phyloP scores from a whole-genome alignment of 148 eudicot genomes.

The Nyssa sinensis region DNA sequence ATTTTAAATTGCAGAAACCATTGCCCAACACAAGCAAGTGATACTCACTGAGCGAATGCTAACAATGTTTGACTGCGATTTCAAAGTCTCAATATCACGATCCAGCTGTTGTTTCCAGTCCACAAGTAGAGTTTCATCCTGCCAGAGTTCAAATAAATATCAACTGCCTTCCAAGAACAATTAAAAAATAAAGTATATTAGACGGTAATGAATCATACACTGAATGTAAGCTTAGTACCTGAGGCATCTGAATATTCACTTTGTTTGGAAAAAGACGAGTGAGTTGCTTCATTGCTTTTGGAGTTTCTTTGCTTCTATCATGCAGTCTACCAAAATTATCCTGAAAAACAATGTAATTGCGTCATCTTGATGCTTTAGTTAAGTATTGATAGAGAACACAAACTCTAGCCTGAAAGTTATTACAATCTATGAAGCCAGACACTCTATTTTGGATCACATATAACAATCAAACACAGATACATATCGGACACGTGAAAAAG shows the following conservation, averaged over 20 bases:
- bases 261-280: conserved; percentile 86
- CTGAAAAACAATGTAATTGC: conserved; percentile 31
- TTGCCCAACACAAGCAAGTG: neutral
- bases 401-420: neutral
- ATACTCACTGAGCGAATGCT: conserved; percentile 73
- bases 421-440: too few relatives aligned
- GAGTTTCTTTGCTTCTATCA: conserved; percentile 76
- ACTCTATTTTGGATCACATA: too few relatives aligned
- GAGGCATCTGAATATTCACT: conserved; percentile 86
- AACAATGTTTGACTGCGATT: conserved; percentile 65
- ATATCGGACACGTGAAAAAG: too few relatives aligned
- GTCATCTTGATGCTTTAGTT: neutral
- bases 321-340: conserved; percentile 73
- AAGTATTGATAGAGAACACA: neutral
- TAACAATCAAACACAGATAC: too few relatives aligned
- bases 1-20: conserved; percentile 1
- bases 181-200: neutral
- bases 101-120: conserved; percentile 95
- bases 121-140: conserved; percentile 74
- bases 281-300: conserved; percentile 77
- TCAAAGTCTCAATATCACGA: conserved; percentile 79
- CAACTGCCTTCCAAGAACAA: conserved; percentile 9
- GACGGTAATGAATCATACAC: neutral
- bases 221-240: conserved; percentile 39
- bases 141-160: conserved; percentile 17